Evolutionary conservation across 1,139 yeast species (phyloP), one percentile per base, ranked within the genome.

Genomic region (Candida sp.): DNA sequence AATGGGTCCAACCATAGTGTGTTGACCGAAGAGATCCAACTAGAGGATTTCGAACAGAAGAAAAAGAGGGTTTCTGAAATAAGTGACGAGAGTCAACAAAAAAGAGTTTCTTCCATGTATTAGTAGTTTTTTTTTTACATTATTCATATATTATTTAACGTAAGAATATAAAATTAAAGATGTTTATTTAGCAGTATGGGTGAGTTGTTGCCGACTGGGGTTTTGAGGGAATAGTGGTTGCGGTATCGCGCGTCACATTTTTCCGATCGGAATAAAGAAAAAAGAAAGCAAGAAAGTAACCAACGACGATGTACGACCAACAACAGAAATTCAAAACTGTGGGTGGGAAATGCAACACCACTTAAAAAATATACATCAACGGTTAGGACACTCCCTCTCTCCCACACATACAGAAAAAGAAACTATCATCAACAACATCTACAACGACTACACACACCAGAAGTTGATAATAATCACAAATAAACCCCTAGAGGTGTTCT

Each of bases 21-120:
- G 5, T 65, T 66, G 34, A 80, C 84, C 0, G 84, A 80, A 55
- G 84, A 80, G 57, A 80, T 80, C 49, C 80, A 80, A 42, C 63
- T 80, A 77, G 78, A 79, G 42, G 78, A 73, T 33, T 80, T 78
- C 56, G 69, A 60, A 43, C 51, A 61, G 17, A 68, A 67, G 53
- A 65, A 62, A 46, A 55, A 49, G 40, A 52, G 59, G 30, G 67
- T 66, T 5, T 54, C 63, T 3, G 58, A 68, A 49, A 70, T 69
- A 7, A 66, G 73, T 4, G 58, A 60, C 12, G 75, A 69, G 51
- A 42, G 33, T 42, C 42, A 38, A 38, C 62, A 54, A 31, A 66
- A 55, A 42, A 51, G 64, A 48, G 50, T 49, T 38, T 57, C 60
- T 7, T 44, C 49, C 17, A 47, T 49, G 51, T 49, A 47, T 38